Percentiles rank a stretch among this genome's conserved stretches.
Conservation (phyloP, 2,329 filamentous ascomycete species). For the Escovopsis sp. region DNA sequence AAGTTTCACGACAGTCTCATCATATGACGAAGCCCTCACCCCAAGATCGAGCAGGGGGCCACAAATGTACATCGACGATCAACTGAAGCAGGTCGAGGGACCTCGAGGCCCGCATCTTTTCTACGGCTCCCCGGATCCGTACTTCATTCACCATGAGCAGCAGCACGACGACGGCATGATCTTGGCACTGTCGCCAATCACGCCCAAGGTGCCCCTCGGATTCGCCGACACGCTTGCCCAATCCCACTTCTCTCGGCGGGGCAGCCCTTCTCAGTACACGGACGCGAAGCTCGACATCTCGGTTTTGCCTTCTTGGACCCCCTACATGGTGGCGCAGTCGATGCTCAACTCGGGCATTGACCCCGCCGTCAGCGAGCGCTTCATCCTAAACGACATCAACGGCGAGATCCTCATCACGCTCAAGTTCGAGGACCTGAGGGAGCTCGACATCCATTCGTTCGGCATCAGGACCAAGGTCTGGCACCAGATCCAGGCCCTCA, state of each 20-base stretch:
- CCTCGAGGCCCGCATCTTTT: constrained; percentile 81
- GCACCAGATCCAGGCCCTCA: constrained; percentile 61
- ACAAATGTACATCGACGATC: constrained; percentile 44
- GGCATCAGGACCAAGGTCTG: constrained; percentile 67
- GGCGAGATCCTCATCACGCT: constrained; percentile 79
- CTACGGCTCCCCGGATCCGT: constrained; percentile 46
- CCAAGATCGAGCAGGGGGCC: constrained; percentile 52
- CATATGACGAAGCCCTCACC: constrained; percentile 70
- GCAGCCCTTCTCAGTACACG: constrained; percentile 42
- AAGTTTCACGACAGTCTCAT: constrained; percentile 77
- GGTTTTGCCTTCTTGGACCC: constrained; percentile 52
- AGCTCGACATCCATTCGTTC: constrained; percentile 68
- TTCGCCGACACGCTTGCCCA: constrained; percentile 14
- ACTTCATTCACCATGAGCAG: constrained; percentile 3
- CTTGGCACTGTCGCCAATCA: constrained; percentile 59
- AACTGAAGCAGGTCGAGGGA: constrained; percentile 57
- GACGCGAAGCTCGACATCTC: constrained; percentile 41
- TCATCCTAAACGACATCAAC: constrained; percentile 84
- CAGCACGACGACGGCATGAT: constrained; percentile 31
- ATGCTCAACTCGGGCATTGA: constrained; percentile 79
- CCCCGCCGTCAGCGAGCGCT: constrained; percentile 61
- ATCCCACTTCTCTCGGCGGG: constrained; percentile 18
- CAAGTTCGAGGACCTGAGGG: constrained; percentile 75
- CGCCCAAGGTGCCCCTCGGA: constrained; percentile 43
- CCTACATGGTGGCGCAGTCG: constrained; percentile 68